Conservation (phyloP, 2,329 filamentous ascomycete species). For the Leptographium lundbergii region DNA sequence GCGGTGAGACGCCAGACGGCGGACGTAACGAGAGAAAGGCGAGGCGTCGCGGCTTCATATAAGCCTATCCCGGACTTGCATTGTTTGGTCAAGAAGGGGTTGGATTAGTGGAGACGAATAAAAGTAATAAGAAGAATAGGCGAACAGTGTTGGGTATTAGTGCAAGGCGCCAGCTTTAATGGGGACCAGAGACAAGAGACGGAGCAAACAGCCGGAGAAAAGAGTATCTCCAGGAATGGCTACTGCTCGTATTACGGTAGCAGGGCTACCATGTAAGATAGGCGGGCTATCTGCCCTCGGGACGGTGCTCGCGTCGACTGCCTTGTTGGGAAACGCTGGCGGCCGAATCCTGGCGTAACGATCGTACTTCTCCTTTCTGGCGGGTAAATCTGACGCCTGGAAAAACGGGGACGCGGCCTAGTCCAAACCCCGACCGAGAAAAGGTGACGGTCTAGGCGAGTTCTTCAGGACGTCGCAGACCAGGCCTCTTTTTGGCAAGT, state of each 20-base stretch:
- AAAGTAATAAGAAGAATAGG: too few species aligned
- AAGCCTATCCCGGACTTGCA: not conserved
- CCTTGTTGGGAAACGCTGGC: too few species aligned
- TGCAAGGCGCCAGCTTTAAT: not conserved
- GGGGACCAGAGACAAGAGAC: too few species aligned
- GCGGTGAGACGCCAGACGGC: too few species aligned
- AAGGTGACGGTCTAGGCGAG: not conserved
- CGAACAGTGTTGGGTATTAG: not conserved
- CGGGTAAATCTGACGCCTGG: too few species aligned
- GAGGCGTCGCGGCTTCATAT: not conserved
- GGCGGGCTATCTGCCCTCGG: too few species aligned
- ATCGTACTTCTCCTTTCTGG: too few species aligned
- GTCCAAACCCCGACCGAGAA: not conserved
- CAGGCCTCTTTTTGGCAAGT: not conserved
- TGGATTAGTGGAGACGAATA: not conserved
- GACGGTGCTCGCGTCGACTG: too few species aligned
- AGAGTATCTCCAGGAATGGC: not conserved
- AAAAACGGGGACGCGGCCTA: not conserved
- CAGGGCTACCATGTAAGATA: too few species aligned
- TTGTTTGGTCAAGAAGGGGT: not conserved
- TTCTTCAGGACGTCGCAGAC: not conserved
- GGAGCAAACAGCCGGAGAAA: not conserved
- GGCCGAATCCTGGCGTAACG: too few species aligned
- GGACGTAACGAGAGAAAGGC: not conserved
- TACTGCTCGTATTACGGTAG: too few species aligned